Percentiles rank a stretch among this genome's conserved stretches.
Conservation (phyloP, 176 grass and related monocot genomes). For the Eragrostis nindensis region DNA sequence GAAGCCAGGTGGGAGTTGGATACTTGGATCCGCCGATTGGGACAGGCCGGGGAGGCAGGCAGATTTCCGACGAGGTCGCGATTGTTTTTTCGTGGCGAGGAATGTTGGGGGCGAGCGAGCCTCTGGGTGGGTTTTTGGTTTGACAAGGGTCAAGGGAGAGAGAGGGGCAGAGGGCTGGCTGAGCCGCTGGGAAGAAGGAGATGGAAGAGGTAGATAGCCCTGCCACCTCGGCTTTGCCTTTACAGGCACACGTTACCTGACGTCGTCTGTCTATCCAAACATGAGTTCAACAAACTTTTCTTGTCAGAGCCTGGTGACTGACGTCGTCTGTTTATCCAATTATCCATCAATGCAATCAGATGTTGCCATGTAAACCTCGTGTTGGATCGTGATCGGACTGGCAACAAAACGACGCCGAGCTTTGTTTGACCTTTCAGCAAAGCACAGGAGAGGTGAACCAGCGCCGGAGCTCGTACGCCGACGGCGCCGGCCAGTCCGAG, state of each 20-base stretch:
- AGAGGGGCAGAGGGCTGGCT: neutral
- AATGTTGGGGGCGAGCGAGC: neutral
- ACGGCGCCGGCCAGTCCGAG: too few species aligned
- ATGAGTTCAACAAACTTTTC: too few species aligned
- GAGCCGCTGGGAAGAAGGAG: neutral
- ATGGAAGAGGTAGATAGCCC: neutral
- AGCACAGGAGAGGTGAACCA: neutral
- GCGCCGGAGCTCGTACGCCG: neutral
- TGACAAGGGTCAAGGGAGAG: neutral
- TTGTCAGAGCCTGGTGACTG: too few species aligned
- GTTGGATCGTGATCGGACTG: neutral
- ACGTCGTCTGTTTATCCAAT: too few species aligned
- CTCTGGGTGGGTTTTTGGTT: slow-evolving; percentile 23
- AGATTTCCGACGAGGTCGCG: neutral
- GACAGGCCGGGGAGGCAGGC: neutral
- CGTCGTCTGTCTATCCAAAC: too few species aligned
- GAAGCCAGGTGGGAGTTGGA: neutral
- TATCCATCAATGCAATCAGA: neutral
- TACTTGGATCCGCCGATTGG: neutral
- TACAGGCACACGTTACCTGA: neutral
- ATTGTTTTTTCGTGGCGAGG: neutral
- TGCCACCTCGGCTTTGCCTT: neutral
- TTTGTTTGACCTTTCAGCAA: too few species aligned
- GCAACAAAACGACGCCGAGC: too few species aligned
- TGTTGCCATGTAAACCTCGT: neutral